Evolutionary conservation across 371 early-diverging fungal genomes (phyloP), one percentile per base, ranked within the genome.

Genomic region (Rhizomucor miehei): DNA sequence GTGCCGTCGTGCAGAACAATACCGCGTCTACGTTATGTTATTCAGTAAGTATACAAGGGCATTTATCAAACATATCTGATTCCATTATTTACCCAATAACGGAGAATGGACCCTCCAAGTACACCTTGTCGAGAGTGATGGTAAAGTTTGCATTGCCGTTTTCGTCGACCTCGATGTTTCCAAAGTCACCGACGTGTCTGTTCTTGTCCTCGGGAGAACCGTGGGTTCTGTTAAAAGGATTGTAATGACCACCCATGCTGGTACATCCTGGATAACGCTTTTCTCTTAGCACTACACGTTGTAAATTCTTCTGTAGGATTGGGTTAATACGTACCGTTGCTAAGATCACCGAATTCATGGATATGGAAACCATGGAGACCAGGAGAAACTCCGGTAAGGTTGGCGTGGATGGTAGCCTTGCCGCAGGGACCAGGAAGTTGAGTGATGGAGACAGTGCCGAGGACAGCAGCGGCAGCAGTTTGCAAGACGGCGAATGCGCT

Each of bases 281-380:
- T n/a, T n/a, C n/a, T n/a, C n/a, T n/a, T n/a, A n/a, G n/a, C n/a
- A n/a, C 25, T 11, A 37, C 6, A 41, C 12, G 41, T 6, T 41
- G 19, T 38, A 38, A 9, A 38, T 38, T 38, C 9, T 14, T 9
- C 14, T 38, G 9, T 38, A 9, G 38, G 14, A 10, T 38, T 38
- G 10, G 14, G 14, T 9, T 9, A 10, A 38, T 38, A 12, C 44
- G 9, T 57, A 63, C 70, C 89, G 66, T 85, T 81, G 61, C 87
- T 85, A 71, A 86, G 80, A 75, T 90, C 90, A 48, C 88, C 88
- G 57, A 77, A 82, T 66, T 72, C 64, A 65, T 93, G 94, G 52
- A 94, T 66, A 71, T 94, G 94, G 84, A 94, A 85, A 48, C 93
- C 94, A 76, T 93, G 93, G 49, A 78, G 66, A 51, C 92, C 92